A percentile compares a stretch with the other conserved stretches of the same genome.
These are phyloP conservation scores for Elymus sibiricus DNA, from an alignment of 176 grass and related monocot species.

Conservation along the genomic window DNA sequence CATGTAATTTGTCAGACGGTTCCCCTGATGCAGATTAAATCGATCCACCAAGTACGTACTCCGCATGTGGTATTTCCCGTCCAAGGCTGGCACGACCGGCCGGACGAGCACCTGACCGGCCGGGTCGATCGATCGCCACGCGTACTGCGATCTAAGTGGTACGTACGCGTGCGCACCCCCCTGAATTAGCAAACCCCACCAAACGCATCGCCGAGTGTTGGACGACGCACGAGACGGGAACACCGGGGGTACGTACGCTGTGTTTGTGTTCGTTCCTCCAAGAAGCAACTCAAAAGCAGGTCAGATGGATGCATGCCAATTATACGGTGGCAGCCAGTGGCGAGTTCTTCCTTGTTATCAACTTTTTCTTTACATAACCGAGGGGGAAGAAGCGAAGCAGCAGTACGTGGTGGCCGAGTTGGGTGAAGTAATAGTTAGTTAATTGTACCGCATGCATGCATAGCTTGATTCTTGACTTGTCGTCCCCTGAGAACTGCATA, in stretches of 20 bases:
- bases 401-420: not conserved
- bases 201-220: not conserved
- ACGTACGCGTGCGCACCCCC: not conserved
- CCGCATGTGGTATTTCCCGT: not conserved
- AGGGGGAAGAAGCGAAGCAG: not conserved
- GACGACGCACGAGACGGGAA: not conserved
- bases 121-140: not conserved
- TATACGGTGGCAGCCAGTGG: not conserved
- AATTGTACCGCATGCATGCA: not conserved
- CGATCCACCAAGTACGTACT: not conserved
- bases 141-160: not conserved
- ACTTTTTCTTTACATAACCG: not conserved
- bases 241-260: too few relatives aligned
- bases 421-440: not conserved
- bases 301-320: not conserved
- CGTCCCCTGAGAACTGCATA: not conserved
- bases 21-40: not conserved
- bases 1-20: not conserved
- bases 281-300: not conserved
- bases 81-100: not conserved
- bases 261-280: not conserved
- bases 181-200: not conserved
- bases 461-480: slow-evolving; percentile 1
- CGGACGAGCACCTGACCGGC: not conserved
- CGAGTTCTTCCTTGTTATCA: not conserved